These are phyloP conservation scores for Austroboletus novae-zelandiae DNA, from an alignment of 1,284 basidiomycete species.

Conservation along the genomic window DNA sequence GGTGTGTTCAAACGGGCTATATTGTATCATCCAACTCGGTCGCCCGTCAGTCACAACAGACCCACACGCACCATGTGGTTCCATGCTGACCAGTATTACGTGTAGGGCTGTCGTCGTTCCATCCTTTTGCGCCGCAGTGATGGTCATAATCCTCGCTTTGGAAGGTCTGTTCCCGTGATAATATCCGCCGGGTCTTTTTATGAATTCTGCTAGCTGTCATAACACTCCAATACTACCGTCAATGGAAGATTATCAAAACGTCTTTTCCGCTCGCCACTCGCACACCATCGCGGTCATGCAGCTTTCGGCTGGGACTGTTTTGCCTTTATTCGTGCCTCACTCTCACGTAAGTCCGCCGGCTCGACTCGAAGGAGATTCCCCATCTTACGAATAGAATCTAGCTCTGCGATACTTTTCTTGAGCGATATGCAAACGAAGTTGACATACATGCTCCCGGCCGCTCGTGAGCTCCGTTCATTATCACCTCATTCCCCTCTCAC, in stretches of 20 bases:
- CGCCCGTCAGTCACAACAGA: conserved; percentile 36
- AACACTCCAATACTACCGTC: conserved; percentile 35
- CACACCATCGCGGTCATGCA: conserved; percentile 33
- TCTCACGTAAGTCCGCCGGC: conserved; percentile 36
- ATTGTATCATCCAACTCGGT: conserved; percentile 41
- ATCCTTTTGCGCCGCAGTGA: conserved; percentile 42
- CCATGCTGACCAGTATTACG: conserved; percentile 15
- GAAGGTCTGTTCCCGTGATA: conserved; percentile 38
- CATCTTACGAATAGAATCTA: conserved; percentile 17
- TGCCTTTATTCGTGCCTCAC: conserved; percentile 42
- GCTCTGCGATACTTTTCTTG: conserved; percentile 44
- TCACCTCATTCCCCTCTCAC: conserved; percentile 1
- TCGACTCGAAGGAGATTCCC: background rate
- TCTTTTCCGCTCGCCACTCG: conserved; percentile 43
- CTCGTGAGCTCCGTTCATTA: conserved; percentile 36
- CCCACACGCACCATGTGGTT: conserved; percentile 6
- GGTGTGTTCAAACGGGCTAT: conserved; percentile 44
- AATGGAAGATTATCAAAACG: conserved; percentile 34
- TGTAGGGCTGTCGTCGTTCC: conserved; percentile 34
- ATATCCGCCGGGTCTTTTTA: conserved; percentile 1
- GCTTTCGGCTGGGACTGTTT: conserved; percentile 42
- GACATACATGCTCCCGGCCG: conserved; percentile 51
- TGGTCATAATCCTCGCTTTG: conserved; percentile 41
- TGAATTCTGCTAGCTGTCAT: conserved; percentile 33
- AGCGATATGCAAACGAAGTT: conserved; percentile 31